phyloP scores from a whole-genome alignment of 2,329 filamentous ascomycete genomes.

The Calonectria crousiana region DNA sequence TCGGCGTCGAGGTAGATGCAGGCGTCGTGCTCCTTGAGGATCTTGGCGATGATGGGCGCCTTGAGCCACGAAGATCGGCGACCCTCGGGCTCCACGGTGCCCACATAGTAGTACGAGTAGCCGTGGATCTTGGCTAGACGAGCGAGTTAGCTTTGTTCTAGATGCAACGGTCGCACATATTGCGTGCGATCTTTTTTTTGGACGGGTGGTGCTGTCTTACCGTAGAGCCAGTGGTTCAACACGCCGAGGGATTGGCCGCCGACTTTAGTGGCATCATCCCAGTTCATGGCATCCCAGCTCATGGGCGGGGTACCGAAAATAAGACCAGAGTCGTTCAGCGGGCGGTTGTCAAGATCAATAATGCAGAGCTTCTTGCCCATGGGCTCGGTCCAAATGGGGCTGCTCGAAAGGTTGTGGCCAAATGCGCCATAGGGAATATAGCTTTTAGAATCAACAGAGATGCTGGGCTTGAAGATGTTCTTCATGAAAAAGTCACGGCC shows the following conservation, averaged over 20 bases:
- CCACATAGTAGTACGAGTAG: conserved; percentile 60
- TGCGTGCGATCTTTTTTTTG: too few species aligned
- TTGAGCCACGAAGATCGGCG: conserved; percentile 60
- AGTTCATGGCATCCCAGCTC: conserved; percentile 2
- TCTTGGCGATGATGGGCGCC: conserved; percentile 54
- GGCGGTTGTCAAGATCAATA: background rate
- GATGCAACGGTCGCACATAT: background rate
- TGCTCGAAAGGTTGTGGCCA: background rate
- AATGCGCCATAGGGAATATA: background rate
- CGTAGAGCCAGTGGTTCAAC: background rate
- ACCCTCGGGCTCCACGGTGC: conserved; percentile 51
- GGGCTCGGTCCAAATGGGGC: background rate
- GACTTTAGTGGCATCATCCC: background rate
- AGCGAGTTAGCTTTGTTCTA: background rate
- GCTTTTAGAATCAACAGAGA: background rate
- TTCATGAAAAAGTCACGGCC: background rate
- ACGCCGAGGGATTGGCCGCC: conserved; percentile 1
- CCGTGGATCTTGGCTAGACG: conserved; percentile 35
- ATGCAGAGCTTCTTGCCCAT: background rate
- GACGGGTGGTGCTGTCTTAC: background rate
- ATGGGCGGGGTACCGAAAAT: background rate
- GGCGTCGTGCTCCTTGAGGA: conserved; percentile 55
- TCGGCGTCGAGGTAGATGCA: conserved; percentile 60
- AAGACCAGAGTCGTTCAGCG: background rate
- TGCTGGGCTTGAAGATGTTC: background rate